Conservation (phyloP, 441 rosid species). For the Populus hybrid region DNA sequence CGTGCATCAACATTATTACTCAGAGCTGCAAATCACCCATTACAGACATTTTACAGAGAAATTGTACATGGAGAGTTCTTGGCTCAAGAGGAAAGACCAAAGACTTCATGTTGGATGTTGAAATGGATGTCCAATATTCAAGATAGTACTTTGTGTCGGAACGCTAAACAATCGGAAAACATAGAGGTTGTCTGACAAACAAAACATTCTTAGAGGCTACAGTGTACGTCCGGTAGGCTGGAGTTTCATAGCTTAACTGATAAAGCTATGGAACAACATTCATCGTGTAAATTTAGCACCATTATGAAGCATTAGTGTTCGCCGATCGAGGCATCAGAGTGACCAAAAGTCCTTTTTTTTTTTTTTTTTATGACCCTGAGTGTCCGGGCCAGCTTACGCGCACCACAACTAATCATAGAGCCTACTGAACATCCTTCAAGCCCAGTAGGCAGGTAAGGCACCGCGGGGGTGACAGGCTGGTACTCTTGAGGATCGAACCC, state of each 20-base stretch:
- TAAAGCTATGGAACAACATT: background rate
- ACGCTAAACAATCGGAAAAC: background rate
- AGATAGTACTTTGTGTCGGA: no score
- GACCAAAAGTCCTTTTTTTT: no score
- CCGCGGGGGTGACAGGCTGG: no score
- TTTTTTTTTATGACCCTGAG: no score
- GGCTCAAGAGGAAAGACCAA: background rate
- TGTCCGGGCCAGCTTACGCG: no score
- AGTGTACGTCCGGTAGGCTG: background rate
- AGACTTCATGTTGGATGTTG: no score
- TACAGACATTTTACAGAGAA: background rate
- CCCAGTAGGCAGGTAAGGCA: no score
- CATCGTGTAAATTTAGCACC: background rate
- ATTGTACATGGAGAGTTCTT: background rate
- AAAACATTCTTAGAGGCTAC: background rate
- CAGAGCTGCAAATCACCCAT: background rate
- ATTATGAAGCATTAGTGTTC: background rate
- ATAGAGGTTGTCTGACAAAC: background rate
- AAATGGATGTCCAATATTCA: no score
- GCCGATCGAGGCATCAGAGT: constrained; percentile 34
- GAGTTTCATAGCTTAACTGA: background rate
- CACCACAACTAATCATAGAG: no score
- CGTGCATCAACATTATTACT: background rate
- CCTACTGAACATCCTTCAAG: no score
- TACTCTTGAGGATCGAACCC: no score